Conservation (phyloP, 331 rosid species). For the Stylosanthes scabra region DNA sequence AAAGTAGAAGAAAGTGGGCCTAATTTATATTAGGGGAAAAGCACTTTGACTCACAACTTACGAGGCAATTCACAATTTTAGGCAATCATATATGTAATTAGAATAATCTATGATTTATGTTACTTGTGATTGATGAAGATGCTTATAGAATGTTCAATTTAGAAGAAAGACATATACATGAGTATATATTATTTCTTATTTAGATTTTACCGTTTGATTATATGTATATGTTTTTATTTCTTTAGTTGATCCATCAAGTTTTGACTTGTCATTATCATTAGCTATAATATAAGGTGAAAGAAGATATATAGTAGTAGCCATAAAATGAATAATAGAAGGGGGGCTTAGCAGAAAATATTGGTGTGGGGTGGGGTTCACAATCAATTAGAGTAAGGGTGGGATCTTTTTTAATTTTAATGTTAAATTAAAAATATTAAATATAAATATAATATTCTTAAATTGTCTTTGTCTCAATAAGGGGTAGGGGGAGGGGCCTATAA, state of each 20-base stretch:
- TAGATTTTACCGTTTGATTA: slow-evolving; percentile 40
- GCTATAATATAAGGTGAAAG: slow-evolving; percentile 22
- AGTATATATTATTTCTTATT: neutral
- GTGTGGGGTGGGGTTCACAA: slow-evolving; percentile 49
- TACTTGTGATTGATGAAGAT: slow-evolving; percentile 35
- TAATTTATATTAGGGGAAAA: slow-evolving; percentile 35
- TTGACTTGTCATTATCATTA: slow-evolving; percentile 42
- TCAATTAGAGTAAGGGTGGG: slow-evolving; percentile 44
- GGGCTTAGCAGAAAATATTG: slow-evolving; percentile 21
- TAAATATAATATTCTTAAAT: slow-evolving; percentile 39
- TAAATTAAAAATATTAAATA: neutral
- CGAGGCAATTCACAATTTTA: slow-evolving; percentile 22
- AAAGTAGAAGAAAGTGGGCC: slow-evolving; percentile 7
- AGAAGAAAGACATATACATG: slow-evolving; percentile 23
- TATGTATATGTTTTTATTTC: slow-evolving; percentile 24
- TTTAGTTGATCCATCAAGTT: slow-evolving; percentile 38
- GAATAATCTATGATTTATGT: neutral
- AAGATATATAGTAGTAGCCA: slow-evolving; percentile 26
- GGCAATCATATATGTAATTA: slow-evolving; percentile 3
- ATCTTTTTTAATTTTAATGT: slow-evolving; percentile 37
- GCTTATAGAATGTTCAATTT: slow-evolving; percentile 1
- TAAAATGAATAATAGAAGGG: slow-evolving; percentile 28
- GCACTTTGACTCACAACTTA: slow-evolving; percentile 14
- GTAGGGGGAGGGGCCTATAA: slow-evolving; percentile 30
- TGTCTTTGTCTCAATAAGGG: slow-evolving; percentile 54